Percentiles rank a stretch among this genome's conserved stretches.
Conservation (phyloP, 2,329 filamentous ascomycete genomes). For the Blastomyces parvus region DNA sequence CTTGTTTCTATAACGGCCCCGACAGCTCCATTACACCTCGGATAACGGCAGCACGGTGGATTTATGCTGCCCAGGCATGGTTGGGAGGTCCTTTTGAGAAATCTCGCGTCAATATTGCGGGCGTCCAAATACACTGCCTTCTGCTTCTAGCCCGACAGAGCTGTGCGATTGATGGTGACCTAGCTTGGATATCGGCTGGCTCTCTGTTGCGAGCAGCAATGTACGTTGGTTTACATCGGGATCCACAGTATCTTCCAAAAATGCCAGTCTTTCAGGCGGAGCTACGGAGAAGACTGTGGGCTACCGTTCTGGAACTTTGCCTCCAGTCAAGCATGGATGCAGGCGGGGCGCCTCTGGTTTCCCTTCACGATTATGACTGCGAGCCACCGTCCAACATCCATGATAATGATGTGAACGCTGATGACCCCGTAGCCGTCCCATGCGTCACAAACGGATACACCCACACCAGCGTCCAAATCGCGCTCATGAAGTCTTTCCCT, state of each 20-base stretch:
- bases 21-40: constrained; percentile 33
- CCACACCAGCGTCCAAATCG: constrained; percentile 44
- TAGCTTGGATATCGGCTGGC: constrained; percentile 30
- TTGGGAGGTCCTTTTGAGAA: constrained; percentile 26
- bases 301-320: constrained; percentile 35
- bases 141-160: constrained; percentile 29
- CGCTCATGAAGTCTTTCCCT: constrained; percentile 37
- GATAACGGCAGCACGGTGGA: constrained; percentile 37
- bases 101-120: constrained; percentile 23
- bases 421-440: constrained; percentile 11
- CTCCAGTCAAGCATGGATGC: constrained; percentile 30
- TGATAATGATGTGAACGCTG: constrained; percentile 23
- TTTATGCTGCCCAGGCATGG: constrained; percentile 28
- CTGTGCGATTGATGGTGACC: constrained; percentile 25
- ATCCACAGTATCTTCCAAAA: constrained; percentile 28
- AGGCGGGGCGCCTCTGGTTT: constrained; percentile 26
- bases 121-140: constrained; percentile 28
- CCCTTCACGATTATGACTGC: constrained; percentile 30
- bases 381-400: constrained; percentile 30
- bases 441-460: constrained; percentile 34
- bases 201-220: constrained; percentile 34
- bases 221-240: constrained; percentile 35
- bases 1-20: constrained; percentile 36
- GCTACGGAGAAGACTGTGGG: constrained; percentile 38
- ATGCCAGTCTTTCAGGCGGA: constrained; percentile 34